Conservation (phyloP, 768 basidiomycete species). For the Boletus rubescentipes region DNA sequence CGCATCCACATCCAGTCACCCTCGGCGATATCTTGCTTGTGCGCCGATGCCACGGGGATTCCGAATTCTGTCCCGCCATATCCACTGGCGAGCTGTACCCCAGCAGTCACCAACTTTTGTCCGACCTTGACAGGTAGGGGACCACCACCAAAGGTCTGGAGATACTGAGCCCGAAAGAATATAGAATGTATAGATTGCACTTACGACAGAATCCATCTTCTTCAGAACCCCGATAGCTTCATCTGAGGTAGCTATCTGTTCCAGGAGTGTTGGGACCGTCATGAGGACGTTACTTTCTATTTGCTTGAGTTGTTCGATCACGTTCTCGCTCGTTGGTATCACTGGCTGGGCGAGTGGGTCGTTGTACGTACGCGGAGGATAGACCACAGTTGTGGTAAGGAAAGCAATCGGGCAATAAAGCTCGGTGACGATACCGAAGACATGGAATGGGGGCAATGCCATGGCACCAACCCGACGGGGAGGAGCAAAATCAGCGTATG, state of each 20-base stretch:
- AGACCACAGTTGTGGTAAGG: conserved; percentile 20
- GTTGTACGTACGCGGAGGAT: conserved; percentile 26
- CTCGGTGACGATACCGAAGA: conserved; percentile 14
- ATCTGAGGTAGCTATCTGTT: conserved; percentile 33
- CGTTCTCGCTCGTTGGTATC: conserved; percentile 39
- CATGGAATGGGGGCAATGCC: conserved; percentile 30
- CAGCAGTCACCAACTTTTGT: conserved; percentile 32
- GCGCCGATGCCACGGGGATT: not conserved
- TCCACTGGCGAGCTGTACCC: conserved; percentile 31
- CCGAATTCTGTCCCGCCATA: conserved; percentile 40
- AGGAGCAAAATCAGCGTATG: conserved; percentile 2
- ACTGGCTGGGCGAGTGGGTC: conserved; percentile 31
- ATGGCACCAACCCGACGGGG: conserved; percentile 23
- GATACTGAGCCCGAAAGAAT: not conserved
- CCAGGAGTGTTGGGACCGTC: conserved; percentile 39
- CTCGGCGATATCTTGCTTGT: conserved; percentile 12
- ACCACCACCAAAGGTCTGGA: conserved; percentile 40
- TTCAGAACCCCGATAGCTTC: conserved; percentile 27
- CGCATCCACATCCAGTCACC: conserved; percentile 40
- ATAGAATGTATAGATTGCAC: not conserved
- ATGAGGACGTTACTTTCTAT: conserved; percentile 32
- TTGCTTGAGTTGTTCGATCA: conserved; percentile 35
- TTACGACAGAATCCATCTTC: conserved; percentile 30
- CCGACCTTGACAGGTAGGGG: conserved; percentile 37
- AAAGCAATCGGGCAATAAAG: conserved; percentile 22